Conservation (phyloP, 2,329 filamentous ascomycete genomes). For the Alternaria postmessia region DNA sequence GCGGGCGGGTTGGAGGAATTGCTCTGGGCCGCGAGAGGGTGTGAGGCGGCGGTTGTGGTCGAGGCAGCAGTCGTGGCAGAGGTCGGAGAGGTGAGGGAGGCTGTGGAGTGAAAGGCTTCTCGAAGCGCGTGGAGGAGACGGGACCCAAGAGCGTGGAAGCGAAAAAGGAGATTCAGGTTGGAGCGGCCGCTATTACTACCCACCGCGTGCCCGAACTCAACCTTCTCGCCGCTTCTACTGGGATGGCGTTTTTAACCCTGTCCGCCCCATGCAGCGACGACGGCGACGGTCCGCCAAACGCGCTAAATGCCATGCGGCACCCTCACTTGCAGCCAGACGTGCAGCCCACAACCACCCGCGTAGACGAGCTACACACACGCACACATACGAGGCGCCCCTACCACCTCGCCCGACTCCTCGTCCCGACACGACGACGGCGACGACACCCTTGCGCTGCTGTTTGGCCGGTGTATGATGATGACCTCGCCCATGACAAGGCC, state of each 20-base stretch:
- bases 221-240: constrained; percentile 38
- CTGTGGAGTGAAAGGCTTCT: constrained; percentile 35
- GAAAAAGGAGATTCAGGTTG: constrained; percentile 47
- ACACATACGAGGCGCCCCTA: neutral
- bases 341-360: constrained; percentile 12
- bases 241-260: constrained; percentile 31
- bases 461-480: neutral
- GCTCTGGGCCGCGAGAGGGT: neutral
- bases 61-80: neutral
- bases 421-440: neutral
- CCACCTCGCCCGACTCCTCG: neutral
- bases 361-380: neutral
- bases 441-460: neutral
- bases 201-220: constrained; percentile 37
- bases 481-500: neutral
- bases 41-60: constrained; percentile 1
- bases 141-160: constrained; percentile 45
- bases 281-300: constrained; percentile 35
- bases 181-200: constrained; percentile 45
- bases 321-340: constrained; percentile 18
- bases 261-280: constrained; percentile 35
- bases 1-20: constrained; percentile 7
- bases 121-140: constrained; percentile 44
- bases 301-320: constrained; percentile 25
- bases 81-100: constrained; percentile 12